phyloP scores from a whole-genome alignment of 1,284 basidiomycete species.

The Hypsizygus ulmarius region DNA sequence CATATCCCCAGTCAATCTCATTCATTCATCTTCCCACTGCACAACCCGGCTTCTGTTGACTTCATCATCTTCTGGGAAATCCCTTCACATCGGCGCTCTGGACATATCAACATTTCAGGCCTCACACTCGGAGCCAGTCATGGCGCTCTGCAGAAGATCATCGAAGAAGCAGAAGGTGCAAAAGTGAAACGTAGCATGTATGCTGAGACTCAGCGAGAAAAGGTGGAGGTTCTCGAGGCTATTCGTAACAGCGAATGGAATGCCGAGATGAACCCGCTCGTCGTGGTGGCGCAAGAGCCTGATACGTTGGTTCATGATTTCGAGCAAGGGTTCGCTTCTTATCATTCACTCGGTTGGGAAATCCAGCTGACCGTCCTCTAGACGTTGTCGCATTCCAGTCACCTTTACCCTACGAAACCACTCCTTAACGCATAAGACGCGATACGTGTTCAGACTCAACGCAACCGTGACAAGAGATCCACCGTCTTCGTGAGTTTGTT shows the following conservation, averaged over 20 bases:
- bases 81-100: slow-evolving; percentile 52
- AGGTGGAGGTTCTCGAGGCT: slow-evolving; percentile 60
- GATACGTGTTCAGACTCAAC: slow-evolving; percentile 51
- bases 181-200: slow-evolving; percentile 83
- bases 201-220: slow-evolving; percentile 80
- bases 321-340: slow-evolving; percentile 52
- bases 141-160: slow-evolving; percentile 55
- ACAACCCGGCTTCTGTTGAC: slow-evolving; percentile 72
- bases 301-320: slow-evolving; percentile 61
- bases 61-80: slow-evolving; percentile 75
- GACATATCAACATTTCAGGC: slow-evolving; percentile 59
- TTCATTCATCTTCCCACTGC: slow-evolving; percentile 72
- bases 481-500: slow-evolving; percentile 35
- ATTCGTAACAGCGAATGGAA: slow-evolving; percentile 77
- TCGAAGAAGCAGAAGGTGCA: slow-evolving; percentile 55
- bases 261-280: slow-evolving; percentile 71
- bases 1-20: slow-evolving; percentile 57
- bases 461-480: slow-evolving; percentile 24
- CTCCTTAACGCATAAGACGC: slow-evolving; percentile 56
- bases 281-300: slow-evolving; percentile 44
- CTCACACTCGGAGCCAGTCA: slow-evolving; percentile 67
- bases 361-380: slow-evolving; percentile 26
- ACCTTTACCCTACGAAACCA: slow-evolving; percentile 66
- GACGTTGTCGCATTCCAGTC: slow-evolving; percentile 56
- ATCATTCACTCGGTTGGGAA: neutral